Conservation (phyloP, 73 alveolate species). For the Tetrahymena elliotti region DNA sequence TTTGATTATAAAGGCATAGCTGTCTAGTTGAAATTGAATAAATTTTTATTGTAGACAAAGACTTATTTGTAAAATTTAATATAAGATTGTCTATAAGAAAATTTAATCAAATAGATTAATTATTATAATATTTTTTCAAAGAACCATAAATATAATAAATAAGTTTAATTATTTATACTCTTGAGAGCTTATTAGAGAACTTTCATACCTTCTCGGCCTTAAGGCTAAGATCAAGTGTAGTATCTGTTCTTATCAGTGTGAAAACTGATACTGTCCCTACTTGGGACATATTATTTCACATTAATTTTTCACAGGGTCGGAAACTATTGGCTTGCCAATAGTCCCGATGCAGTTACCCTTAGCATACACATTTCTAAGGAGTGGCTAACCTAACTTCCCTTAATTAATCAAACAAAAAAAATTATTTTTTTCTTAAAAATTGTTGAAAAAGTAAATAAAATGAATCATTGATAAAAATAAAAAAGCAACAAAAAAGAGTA, state of each 20-base stretch:
- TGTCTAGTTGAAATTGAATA: no score
- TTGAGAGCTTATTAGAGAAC: neutral
- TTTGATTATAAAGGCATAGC: no score
- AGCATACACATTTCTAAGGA: neutral
- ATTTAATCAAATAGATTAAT: neutral
- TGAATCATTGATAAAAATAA: no score
- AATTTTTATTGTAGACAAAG: neutral
- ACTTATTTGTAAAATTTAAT: neutral
- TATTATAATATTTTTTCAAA: neutral
- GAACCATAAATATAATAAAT: neutral
- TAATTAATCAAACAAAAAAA: neutral
- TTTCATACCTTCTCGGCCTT: conserved; percentile 99
- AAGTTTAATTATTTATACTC: neutral
- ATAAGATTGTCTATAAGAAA: neutral
- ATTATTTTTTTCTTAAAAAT: neutral
- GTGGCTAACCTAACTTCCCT: neutral
- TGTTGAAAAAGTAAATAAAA: no score
- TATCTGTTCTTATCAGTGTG: conserved; percentile 99
- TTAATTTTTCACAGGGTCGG: neutral
- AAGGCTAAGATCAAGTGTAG: conserved; percentile 99
- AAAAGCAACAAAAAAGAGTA: no score
- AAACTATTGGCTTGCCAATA: neutral
- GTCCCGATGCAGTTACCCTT: neutral
- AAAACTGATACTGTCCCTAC: conserved; percentile 41
- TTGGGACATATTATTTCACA: neutral